These are phyloP conservation scores for Gracilaria domingensis DNA, from an alignment of 23 red algal genomes.

Conservation along the genomic window DNA sequence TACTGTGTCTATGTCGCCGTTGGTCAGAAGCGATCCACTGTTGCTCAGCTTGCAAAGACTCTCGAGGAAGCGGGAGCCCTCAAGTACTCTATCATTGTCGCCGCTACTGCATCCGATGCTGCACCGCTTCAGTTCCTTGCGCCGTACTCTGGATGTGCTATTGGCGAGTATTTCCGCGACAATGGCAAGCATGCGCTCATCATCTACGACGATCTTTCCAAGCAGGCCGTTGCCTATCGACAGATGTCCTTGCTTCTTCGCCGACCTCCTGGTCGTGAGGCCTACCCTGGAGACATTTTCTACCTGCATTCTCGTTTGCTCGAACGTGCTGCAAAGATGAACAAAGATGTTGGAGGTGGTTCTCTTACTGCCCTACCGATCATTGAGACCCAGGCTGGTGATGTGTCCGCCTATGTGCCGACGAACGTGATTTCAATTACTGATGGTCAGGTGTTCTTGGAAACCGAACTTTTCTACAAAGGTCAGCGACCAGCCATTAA, in stretches of 20 bases:
- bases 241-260: conserved; percentile 97
- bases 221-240: conserved; percentile 98
- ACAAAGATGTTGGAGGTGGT: conserved; percentile 87
- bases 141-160: conserved; percentile 95
- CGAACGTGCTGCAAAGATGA: conserved; percentile 96
- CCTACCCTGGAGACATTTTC: conserved; percentile 99
- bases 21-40: conserved; percentile 97
- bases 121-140: conserved; percentile 97
- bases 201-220: conserved; percentile 96
- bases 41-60: conserved; percentile 91
- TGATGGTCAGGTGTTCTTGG: conserved; percentile 99
- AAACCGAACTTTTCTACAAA: conserved; percentile 99
- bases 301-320: conserved; percentile 97
- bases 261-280: conserved; percentile 97
- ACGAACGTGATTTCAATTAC: conserved; percentile 99
- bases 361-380: conserved; percentile 97
- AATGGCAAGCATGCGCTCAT: conserved; percentile 99
- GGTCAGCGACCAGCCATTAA: conserved; percentile 98
- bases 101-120: conserved; percentile 97
- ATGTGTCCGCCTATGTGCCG: conserved; percentile 98
- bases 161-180: conserved; percentile 99
- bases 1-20: conserved; percentile 98
- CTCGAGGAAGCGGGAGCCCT: conserved; percentile 91
- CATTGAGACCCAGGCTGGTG: conserved; percentile 99
- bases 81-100: conserved; percentile 93